phyloP scores from a whole-genome alignment of 2,329 filamentous ascomycete species.

The Ophiocordyceps camponoti-rufipedis region DNA sequence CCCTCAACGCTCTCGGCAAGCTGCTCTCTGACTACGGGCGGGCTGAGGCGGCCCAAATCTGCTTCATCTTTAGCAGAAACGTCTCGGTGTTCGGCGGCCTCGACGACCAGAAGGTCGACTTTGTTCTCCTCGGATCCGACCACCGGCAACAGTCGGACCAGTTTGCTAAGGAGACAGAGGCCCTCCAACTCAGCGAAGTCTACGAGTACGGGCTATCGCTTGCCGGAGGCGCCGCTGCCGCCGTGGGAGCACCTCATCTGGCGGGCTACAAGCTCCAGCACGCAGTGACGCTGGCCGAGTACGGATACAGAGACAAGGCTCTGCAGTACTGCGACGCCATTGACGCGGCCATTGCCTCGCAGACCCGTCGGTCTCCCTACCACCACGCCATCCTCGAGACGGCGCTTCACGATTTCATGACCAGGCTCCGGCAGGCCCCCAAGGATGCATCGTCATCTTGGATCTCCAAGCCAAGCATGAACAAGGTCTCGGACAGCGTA shows the following conservation, averaged over 20 bases:
- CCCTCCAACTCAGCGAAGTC: conserved; percentile 85
- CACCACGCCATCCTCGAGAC: conserved; percentile 59
- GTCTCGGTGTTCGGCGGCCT: conserved; percentile 59
- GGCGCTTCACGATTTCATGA: conserved; percentile 66
- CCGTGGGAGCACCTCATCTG: conserved; percentile 56
- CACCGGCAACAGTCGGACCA: conserved; percentile 53
- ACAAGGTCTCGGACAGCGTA: conserved; percentile 81
- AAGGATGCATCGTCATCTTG: conserved; percentile 68
- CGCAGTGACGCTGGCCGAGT: conserved; percentile 66
- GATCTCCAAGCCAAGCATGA: conserved; percentile 91
- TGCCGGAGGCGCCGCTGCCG: conserved; percentile 30
- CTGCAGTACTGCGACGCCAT: conserved; percentile 85
- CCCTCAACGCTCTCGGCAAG: conserved; percentile 62
- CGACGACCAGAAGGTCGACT: conserved; percentile 61
- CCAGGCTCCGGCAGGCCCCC: conserved; percentile 68
- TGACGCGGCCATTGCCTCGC: conserved; percentile 53
- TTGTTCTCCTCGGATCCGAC: conserved; percentile 75
- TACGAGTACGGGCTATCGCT: conserved; percentile 82
- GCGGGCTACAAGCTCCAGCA: conserved; percentile 84
- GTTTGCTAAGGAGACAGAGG: conserved; percentile 64
- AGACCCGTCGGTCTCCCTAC: conserved; percentile 72
- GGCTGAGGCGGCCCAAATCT: conserved; percentile 82
- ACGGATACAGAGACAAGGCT: conserved; percentile 66
- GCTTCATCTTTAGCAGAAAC: conserved; percentile 69
- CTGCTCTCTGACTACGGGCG: conserved; percentile 73